Evolutionary conservation across 2,329 filamentous ascomycete genomes (phyloP).

Genomic region (Dryadomyces quercus-mongolicae): DNA sequence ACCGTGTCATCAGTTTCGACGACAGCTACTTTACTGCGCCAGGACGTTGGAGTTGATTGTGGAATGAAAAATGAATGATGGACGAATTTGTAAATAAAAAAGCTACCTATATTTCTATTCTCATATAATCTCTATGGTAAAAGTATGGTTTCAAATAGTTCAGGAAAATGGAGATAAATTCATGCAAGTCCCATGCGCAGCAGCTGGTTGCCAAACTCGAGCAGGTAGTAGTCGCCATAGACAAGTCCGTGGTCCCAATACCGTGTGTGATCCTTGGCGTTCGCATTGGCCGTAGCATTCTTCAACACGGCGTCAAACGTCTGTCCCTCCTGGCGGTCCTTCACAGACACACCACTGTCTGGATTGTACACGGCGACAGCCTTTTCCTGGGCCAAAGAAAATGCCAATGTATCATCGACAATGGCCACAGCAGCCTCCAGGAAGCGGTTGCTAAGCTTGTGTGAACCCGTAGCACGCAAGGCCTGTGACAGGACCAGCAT

Average conservation of each 20-base stretch:
- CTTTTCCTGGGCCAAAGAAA: slow-evolving; percentile 16
- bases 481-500: slow-evolving; percentile 26
- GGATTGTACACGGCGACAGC: slow-evolving; percentile 3
- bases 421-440: slow-evolving; percentile 18
- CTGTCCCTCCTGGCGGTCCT: slow-evolving; percentile 7
- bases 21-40: slow-evolving; percentile 5
- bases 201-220: slow-evolving; percentile 32
- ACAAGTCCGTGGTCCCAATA: slow-evolving; percentile 24
- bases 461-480: slow-evolving; percentile 11
- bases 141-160: slow-evolving; percentile 9
- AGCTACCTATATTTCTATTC: not conserved
- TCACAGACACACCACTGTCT: not conserved
- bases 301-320: slow-evolving; percentile 18
- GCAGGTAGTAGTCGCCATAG: slow-evolving; percentile 32
- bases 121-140: not conserved
- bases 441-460: slow-evolving; percentile 14
- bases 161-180: no score
- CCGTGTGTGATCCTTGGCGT: slow-evolving; percentile 13
- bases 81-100: no score
- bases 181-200: slow-evolving; percentile 18
- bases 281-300: slow-evolving; percentile 19
- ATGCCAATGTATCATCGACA: slow-evolving; percentile 18
- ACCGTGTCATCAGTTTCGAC: slow-evolving; percentile 15
- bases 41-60: not conserved
- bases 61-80: no score